Conservation (phyloP, 805 yeast species). For the Starmerella etchellsii region DNA sequence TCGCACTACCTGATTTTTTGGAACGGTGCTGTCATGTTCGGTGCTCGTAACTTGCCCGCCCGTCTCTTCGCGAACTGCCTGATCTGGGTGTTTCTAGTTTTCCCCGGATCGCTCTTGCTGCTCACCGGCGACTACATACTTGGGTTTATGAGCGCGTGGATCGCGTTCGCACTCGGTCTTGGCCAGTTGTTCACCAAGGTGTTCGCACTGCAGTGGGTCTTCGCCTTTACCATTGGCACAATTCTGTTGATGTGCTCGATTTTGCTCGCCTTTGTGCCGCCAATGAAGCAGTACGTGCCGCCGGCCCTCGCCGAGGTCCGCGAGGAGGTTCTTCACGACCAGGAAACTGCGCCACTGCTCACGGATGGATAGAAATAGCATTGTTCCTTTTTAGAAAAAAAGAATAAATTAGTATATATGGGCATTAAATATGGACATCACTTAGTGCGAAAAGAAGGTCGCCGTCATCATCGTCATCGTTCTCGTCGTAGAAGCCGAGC, state of each 20-base stretch:
- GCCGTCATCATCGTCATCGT: constrained; percentile 11
- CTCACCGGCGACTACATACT: constrained; percentile 59
- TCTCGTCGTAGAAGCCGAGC: constrained; percentile 18
- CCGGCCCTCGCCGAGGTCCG: constrained; percentile 8
- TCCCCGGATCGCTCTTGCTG: constrained; percentile 46
- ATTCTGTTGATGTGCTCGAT: constrained; percentile 41
- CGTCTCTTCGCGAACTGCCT: constrained; percentile 59
- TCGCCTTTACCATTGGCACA: constrained; percentile 56
- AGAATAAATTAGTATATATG: too few relatives aligned
- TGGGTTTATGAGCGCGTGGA: constrained; percentile 45
- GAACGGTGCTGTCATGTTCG: constrained; percentile 72
- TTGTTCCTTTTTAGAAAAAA: too few relatives aligned
- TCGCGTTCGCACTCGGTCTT: constrained; percentile 54
- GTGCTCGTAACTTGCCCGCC: constrained; percentile 43
- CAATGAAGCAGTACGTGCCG: constrained; percentile 7
- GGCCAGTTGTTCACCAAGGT: constrained; percentile 57
- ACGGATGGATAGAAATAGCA: constrained; percentile 11
- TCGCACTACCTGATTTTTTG: constrained; percentile 59
- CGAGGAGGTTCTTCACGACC: not conserved
- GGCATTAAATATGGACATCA: constrained; percentile 18
- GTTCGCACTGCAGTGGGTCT: constrained; percentile 76
- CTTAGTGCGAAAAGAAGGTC: constrained; percentile 22
- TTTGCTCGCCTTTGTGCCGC: constrained; percentile 28
- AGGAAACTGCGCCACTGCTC: constrained; percentile 19
- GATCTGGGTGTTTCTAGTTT: constrained; percentile 64